A percentile compares a stretch with the other conserved stretches of the same genome.
phyloP scores from a whole-genome alignment of 1,139 yeast species.

The Keqinozyma sinolaborantium region DNA sequence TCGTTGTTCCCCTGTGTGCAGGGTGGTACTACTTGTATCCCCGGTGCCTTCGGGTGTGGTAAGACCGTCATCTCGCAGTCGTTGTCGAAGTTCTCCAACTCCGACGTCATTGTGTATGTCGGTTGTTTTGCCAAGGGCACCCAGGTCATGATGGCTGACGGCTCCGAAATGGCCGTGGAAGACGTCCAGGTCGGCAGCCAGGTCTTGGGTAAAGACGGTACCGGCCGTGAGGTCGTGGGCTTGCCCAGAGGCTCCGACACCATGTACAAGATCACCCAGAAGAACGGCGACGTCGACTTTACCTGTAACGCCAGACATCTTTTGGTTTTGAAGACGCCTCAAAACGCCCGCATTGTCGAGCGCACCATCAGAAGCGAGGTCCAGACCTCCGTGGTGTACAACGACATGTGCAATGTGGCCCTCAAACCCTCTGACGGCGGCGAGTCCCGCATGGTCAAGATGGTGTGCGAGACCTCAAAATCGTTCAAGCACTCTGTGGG shows the following conservation, averaged over 20 bases:
- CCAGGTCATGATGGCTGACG: conserved; percentile 39
- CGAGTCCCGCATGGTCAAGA: conserved; percentile 7
- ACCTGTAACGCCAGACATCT: conserved; percentile 30
- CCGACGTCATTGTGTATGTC: conserved; percentile 91
- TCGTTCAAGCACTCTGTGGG: conserved; percentile 11
- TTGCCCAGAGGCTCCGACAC: conserved; percentile 37
- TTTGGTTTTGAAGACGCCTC: conserved; percentile 24
- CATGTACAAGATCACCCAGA: conserved; percentile 29
- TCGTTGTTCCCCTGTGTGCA: conserved; percentile 98
- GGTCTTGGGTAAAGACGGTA: conserved; percentile 43
- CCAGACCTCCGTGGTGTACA: conserved; percentile 18
- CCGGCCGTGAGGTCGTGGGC: conserved; percentile 33
- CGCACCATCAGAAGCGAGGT: conserved; percentile 8
- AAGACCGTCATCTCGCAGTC: conserved; percentile 98
- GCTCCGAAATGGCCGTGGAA: conserved; percentile 29
- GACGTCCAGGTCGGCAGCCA: conserved; percentile 29
- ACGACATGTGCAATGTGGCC: conserved; percentile 6
- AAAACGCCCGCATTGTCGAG: conserved; percentile 11
- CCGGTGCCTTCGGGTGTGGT: conserved; percentile 99
- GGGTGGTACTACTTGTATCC: conserved; percentile 99
- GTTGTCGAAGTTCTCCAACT: conserved; percentile 92
- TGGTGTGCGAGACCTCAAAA: conserved; percentile 13
- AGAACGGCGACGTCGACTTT: conserved; percentile 14
- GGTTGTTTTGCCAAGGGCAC: conserved; percentile 55
- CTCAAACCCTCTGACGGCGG: conserved; percentile 4